These are phyloP conservation scores for Mucor indicus DNA, from an alignment of 371 early-diverging fungal genomes.

Conservation along the genomic window DNA sequence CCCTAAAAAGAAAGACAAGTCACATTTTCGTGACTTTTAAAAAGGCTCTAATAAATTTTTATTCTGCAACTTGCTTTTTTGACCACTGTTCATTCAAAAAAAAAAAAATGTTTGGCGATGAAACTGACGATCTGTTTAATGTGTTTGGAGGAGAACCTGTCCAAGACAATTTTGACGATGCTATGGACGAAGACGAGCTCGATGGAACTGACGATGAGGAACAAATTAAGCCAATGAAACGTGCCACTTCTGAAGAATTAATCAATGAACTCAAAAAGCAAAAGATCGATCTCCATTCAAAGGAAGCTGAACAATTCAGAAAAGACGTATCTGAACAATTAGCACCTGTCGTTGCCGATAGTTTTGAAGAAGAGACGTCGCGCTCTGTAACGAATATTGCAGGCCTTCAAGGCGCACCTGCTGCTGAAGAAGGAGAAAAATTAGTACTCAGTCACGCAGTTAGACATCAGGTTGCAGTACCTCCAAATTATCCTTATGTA, in stretches of 20 bases:
- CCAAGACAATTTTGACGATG: slow-evolving; percentile 22
- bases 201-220: background rate
- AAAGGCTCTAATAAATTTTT: too few relatives aligned
- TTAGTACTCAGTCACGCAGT: slow-evolving; percentile 62
- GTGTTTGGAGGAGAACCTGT: slow-evolving; percentile 15
- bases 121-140: slow-evolving; percentile 15
- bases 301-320: slow-evolving; percentile 10
- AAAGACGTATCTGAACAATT: slow-evolving; percentile 21
- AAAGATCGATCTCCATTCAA: background rate
- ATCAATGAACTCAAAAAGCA: slow-evolving; percentile 8
- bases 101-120: slow-evolving; percentile 19
- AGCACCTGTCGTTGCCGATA: slow-evolving; percentile 73
- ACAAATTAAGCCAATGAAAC: slow-evolving; percentile 1
- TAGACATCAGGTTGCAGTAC: slow-evolving; percentile 95
- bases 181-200: slow-evolving; percentile 6
- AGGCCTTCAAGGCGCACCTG: slow-evolving; percentile 54
- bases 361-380: slow-evolving; percentile 75
- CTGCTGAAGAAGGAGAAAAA: slow-evolving; percentile 58
- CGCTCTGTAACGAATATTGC: slow-evolving; percentile 68
- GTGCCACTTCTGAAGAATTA: slow-evolving; percentile 5
- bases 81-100: too few relatives aligned
- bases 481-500: slow-evolving; percentile 81
- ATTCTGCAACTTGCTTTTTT: too few relatives aligned
- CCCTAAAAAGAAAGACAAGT: too few relatives aligned
- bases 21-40: too few relatives aligned